Percentiles rank a stretch among this genome's conserved stretches.
Conservation (phyloP, 192 early-diverging fungal species). For the Geranomyces variabilis region DNA sequence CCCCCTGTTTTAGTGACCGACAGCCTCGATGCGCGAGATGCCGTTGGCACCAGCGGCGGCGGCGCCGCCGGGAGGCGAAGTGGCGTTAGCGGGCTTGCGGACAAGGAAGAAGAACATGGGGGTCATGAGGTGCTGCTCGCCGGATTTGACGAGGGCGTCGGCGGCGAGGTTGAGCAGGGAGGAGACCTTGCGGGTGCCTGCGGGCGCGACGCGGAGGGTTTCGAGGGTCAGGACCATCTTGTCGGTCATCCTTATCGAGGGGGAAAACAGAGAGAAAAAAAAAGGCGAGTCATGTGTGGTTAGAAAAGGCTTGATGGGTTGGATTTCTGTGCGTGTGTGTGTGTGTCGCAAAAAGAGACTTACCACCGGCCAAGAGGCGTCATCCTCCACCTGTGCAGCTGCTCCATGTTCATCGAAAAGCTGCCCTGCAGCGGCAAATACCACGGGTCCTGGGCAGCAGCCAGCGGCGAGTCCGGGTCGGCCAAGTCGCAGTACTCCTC, state of each 20-base stretch:
- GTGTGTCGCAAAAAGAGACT: constrained; percentile 16
- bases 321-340: neutral
- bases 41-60: neutral
- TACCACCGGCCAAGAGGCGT: constrained; percentile 46
- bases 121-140: constrained; percentile 80
- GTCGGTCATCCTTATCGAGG: constrained; percentile 69
- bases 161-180: constrained; percentile 79
- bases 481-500: constrained; percentile 55
- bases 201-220: constrained; percentile 78
- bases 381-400: constrained; percentile 44
- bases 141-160: constrained; percentile 81
- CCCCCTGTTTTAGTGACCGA: neutral
- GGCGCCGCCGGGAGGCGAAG: neutral
- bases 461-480: constrained; percentile 30
- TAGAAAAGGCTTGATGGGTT: neutral
- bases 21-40: neutral
- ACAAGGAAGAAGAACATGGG: constrained; percentile 86
- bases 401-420: constrained; percentile 43
- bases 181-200: constrained; percentile 85
- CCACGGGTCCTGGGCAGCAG: constrained; percentile 74
- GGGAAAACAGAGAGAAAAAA: constrained; percentile 37
- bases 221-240: constrained; percentile 79
- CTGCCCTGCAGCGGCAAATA: constrained; percentile 76
- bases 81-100: constrained; percentile 41
- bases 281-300: constrained; percentile 26